These are phyloP conservation scores for Chamaenerion angustifolium DNA, from an alignment of 345 rosid species.

Conservation along the genomic window DNA sequence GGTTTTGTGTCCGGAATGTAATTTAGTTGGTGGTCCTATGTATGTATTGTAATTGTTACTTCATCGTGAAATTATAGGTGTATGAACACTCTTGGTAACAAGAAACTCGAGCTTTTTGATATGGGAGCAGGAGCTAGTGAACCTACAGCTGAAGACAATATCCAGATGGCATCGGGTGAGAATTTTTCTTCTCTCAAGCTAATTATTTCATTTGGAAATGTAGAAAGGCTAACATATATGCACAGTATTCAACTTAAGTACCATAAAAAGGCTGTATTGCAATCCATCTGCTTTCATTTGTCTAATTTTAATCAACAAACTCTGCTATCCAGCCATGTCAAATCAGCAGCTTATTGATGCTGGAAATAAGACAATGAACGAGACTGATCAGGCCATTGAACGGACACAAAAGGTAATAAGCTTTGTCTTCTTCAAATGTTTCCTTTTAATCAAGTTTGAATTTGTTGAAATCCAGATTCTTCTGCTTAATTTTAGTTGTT, in stretches of 20 bases:
- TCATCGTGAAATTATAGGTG: slow-evolving; percentile 35
- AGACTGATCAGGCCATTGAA: slow-evolving; percentile 91
- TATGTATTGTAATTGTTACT: background rate
- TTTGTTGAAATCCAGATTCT: no score
- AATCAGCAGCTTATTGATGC: slow-evolving; percentile 80
- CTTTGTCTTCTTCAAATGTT: slow-evolving; percentile 1
- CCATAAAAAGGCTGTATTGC: no score
- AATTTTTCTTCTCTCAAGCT: background rate
- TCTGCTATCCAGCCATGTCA: slow-evolving; percentile 50
- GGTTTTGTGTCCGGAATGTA: background rate
- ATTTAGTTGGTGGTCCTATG: background rate
- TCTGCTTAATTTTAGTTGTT: no score
- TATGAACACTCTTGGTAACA: slow-evolving; percentile 78
- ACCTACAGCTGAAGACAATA: slow-evolving; percentile 74
- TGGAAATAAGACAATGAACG: slow-evolving; percentile 80
- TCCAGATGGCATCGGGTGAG: slow-evolving; percentile 81
- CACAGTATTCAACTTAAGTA: no score
- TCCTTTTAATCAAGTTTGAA: background rate
- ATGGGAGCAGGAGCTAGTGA: slow-evolving; percentile 91
- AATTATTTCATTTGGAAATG: background rate
- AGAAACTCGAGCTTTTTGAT: slow-evolving; percentile 83
- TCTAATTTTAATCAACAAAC: background rate
- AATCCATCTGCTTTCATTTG: no score
- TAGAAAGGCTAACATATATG: background rate
- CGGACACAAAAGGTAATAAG: slow-evolving; percentile 68